Base-by-base conservation (phyloP, 345 rosid genomes). In the Populus ilicifolia region DNA sequence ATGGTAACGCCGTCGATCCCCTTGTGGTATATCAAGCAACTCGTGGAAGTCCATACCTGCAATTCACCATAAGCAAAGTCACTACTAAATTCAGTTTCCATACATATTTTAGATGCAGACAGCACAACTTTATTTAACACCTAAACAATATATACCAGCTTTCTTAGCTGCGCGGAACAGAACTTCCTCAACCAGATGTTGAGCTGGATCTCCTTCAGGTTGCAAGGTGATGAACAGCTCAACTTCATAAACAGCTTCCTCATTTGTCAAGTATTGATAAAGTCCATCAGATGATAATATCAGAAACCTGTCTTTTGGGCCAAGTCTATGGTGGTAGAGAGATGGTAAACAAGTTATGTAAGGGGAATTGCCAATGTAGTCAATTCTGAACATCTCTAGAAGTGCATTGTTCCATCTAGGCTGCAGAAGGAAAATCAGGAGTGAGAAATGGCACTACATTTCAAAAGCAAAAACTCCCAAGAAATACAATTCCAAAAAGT, bases 161-260 rank as follows among this genome's bases (percentile, higher is more conserved):
- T 92, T 92, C 78, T 86, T 92, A 2, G 99, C 99, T 20, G 99
- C 99, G 10, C 97, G 91, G 73, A 89, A 89, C 41, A 96, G 88
- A 9, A 92, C 89, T 83, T 90, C 86, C 85, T 93, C 94, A 2
- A 96, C 83, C 6, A 96, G 93, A 84, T 96, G 97, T 72, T 93
- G 96, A 1, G 99, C 98, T 5, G 99, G 99, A 84, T 96, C 99
- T 12, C 97, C 97, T 79, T 92, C 97, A 0, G 99, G 98, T 71
- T 88, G 90, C 16, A 90, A 85, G 39, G 91, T 73, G 14, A 91
- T 87, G 89, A 96, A 96, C 21, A 86, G 88, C 33, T 90, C 94
- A 0, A 93, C 93, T 77, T 90, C 93, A 10, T 86, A 79, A 20
- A 91, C 86, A 69, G 90, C 99, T 86, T 96, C 95, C 81, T 93